A percentile compares a stretch with the other conserved stretches of the same genome.
phyloP scores from a whole-genome alignment of 306 rosid species.

The Abrus precatorius region DNA sequence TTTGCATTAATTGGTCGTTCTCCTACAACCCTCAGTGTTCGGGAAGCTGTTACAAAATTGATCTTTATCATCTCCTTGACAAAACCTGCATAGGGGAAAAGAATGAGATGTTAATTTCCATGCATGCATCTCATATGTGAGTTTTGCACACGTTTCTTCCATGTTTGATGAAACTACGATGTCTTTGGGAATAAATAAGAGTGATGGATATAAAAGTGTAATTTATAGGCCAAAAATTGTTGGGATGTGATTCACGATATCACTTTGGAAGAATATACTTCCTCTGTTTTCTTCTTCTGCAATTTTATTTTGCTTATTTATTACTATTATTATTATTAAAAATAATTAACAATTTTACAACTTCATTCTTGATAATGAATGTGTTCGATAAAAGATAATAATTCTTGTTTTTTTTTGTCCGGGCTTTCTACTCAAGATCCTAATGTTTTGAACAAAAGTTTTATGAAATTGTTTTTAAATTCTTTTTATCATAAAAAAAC shows the following conservation, averaged over 20 bases:
- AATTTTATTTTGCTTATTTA: too few species aligned
- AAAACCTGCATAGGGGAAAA: slow-evolving; percentile 53
- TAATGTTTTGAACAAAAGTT: neutral
- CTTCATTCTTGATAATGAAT: too few species aligned
- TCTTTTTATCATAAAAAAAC: neutral
- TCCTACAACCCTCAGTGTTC: slow-evolving; percentile 47
- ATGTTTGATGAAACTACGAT: neutral
- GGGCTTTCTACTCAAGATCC: neutral
- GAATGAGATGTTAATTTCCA: neutral
- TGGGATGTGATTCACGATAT: neutral
- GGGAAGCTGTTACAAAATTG: slow-evolving; percentile 10
- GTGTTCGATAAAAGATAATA: too few species aligned
- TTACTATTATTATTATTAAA: too few species aligned
- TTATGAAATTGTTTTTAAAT: too few species aligned
- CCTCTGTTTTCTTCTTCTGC: too few species aligned
- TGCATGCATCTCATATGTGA: neutral
- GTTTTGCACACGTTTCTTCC: neutral
- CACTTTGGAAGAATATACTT: neutral
- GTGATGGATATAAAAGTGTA: neutral
- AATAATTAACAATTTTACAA: too few species aligned
- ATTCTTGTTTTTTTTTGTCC: neutral
- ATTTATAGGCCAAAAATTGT: neutral
- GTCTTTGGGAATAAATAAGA: neutral
- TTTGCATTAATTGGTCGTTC: slow-evolving; percentile 52
- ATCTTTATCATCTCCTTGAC: slow-evolving; percentile 57